phyloP scores from a whole-genome alignment of 306 rosid genomes.

The Cicer bijugum region DNA sequence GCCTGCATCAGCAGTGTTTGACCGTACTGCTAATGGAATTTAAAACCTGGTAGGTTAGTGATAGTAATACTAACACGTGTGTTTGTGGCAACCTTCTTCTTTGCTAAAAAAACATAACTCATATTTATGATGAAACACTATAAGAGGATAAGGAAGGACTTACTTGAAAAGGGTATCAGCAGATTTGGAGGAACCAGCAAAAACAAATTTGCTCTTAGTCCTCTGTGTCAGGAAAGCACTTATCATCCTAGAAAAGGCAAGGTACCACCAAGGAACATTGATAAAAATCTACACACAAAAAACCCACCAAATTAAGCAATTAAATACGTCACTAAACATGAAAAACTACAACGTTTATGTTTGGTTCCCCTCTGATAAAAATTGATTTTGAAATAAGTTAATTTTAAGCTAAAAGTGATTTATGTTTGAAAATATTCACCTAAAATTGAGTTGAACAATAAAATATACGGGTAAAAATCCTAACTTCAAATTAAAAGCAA shows the following conservation, averaged over 20 bases:
- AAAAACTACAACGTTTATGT: neutral
- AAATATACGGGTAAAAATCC: too few relatives aligned
- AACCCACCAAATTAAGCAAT: neutral
- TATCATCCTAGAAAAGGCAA: conserved; percentile 72
- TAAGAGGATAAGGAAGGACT: neutral
- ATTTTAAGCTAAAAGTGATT: too few relatives aligned
- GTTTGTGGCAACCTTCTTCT: neutral
- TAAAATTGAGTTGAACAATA: too few relatives aligned
- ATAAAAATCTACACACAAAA: conserved; percentile 66
- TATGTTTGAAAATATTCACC: too few relatives aligned
- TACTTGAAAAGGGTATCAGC: conserved; percentile 82
- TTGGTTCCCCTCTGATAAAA: neutral
- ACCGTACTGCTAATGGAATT: neutral
- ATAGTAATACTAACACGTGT: neutral
- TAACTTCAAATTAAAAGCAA: too few relatives aligned
- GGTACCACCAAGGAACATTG: conserved; percentile 96
- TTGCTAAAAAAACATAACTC: neutral
- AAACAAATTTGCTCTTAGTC: conserved; percentile 91
- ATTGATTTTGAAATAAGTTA: too few relatives aligned
- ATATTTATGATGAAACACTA: conserved; percentile 16
- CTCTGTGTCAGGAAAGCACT: conserved; percentile 85
- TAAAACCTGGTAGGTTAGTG: neutral
- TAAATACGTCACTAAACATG: neutral
- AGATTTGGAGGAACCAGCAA: conserved; percentile 82
- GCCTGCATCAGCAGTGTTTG: neutral